These are phyloP conservation scores for Aspergillus sp. DNA, from an alignment of 2,329 filamentous ascomycete genomes.

Conservation along the genomic window DNA sequence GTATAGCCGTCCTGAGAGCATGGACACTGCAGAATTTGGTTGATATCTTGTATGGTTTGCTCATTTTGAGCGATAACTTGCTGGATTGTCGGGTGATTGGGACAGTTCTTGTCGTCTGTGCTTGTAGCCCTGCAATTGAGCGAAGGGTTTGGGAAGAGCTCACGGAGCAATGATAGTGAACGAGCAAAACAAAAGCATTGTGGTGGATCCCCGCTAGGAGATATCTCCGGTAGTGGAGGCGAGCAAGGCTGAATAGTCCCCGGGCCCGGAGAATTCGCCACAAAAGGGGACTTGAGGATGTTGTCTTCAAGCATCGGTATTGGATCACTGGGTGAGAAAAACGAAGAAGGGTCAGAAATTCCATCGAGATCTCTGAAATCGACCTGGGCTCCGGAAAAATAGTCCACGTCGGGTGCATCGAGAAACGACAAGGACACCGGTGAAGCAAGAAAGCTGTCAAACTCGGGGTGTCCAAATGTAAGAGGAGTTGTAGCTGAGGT, in stretches of 20 bases:
- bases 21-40: not conserved
- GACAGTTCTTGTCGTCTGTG: not conserved
- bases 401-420: not conserved
- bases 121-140: not conserved
- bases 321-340: not conserved
- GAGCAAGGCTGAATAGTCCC: not conserved
- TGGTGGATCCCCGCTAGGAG: too few relatives aligned
- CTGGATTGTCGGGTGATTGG: not conserved
- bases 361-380: not conserved
- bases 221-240: not conserved
- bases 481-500: not conserved
- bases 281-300: not conserved
- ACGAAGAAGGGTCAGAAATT: not conserved
- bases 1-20: constrained; percentile 5
- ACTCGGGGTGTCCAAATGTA: not conserved
- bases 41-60: not conserved
- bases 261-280: not conserved
- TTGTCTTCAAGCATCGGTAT: not conserved
- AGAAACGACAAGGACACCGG: not conserved
- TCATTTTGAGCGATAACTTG: constrained; percentile 3
- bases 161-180: not conserved
- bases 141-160: not conserved
- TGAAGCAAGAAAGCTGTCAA: not conserved
- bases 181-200: not conserved
- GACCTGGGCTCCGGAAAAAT: not conserved